Conservation (phyloP, 345 rosid genomes). For the Theobroma cacao region DNA sequence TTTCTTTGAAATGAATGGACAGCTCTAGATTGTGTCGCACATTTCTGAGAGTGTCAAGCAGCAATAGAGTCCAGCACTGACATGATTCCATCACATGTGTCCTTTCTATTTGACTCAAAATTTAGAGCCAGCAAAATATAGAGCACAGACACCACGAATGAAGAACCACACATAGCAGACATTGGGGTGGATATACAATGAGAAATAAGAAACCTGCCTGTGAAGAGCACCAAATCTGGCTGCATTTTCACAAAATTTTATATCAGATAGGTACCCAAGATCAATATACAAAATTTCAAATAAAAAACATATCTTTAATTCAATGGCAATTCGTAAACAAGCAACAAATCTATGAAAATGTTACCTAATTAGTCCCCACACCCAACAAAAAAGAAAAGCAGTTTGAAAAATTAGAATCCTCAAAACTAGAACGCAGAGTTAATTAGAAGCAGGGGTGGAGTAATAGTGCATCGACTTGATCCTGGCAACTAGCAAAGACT, state of each 20-base stretch:
- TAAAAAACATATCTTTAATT: not conserved
- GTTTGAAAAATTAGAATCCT: not conserved
- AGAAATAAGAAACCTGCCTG: conserved; percentile 53
- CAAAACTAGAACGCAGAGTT: not conserved
- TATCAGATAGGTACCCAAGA: not conserved
- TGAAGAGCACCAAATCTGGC: conserved; percentile 94
- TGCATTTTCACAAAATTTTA: conserved; percentile 34
- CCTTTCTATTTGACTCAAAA: conserved; percentile 18
- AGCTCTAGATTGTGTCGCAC: not conserved
- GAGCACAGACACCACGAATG: not conserved
- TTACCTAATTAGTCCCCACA: not conserved
- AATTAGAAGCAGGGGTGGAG: not conserved
- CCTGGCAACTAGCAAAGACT: not conserved
- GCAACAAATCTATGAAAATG: not conserved
- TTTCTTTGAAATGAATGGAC: not conserved
- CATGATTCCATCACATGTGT: not conserved
- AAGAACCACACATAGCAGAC: not conserved
- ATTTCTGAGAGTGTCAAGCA: not conserved
- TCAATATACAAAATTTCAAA: not conserved
- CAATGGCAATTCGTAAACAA: not conserved
- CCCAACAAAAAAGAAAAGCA: not conserved
- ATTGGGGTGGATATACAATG: conserved; percentile 12
- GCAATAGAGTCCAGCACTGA: not conserved
- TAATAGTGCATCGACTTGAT: not conserved
- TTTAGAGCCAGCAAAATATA: not conserved